Conservation (phyloP, 2,329 filamentous ascomycete species). For the Claviceps sp. region DNA sequence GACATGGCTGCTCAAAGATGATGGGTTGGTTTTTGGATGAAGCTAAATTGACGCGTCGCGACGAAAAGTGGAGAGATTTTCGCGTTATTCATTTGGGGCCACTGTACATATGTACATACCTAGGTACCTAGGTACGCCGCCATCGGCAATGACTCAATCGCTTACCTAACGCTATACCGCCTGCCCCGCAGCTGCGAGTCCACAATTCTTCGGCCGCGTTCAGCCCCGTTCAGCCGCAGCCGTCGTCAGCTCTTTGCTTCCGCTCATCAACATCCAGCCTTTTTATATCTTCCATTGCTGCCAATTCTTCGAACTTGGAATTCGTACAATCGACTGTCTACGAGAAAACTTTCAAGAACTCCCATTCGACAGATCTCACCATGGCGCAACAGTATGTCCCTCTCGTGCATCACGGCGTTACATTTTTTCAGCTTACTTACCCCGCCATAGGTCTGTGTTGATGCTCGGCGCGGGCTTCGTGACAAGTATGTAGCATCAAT, state of each 20-base stretch:
- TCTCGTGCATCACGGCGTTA: background rate
- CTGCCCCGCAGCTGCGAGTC: slow-evolving; percentile 3
- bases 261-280: background rate
- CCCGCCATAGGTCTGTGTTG: slow-evolving; percentile 12
- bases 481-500: slow-evolving; percentile 18
- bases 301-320: background rate
- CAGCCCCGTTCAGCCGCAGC: background rate
- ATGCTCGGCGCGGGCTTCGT: slow-evolving; percentile 45
- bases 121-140: too few species aligned
- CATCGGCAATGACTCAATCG: too few species aligned
- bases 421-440: background rate
- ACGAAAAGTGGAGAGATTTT: too few species aligned
- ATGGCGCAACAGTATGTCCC: slow-evolving; percentile 5
- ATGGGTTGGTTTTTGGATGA: too few species aligned
- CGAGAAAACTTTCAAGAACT: background rate
- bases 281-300: background rate
- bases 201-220: slow-evolving; percentile 1
- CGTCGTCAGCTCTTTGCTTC: background rate
- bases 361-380: background rate
- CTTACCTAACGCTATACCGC: background rate
- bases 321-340: background rate
- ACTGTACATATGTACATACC: too few species aligned
- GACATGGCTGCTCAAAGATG: too few species aligned
- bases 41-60: too few species aligned
- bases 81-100: too few species aligned